A percentile compares a stretch with the other conserved stretches of the same genome.
Evolutionary conservation across 2,329 filamentous ascomycete species (phyloP).

Genomic region (Fusarium sp.): DNA sequence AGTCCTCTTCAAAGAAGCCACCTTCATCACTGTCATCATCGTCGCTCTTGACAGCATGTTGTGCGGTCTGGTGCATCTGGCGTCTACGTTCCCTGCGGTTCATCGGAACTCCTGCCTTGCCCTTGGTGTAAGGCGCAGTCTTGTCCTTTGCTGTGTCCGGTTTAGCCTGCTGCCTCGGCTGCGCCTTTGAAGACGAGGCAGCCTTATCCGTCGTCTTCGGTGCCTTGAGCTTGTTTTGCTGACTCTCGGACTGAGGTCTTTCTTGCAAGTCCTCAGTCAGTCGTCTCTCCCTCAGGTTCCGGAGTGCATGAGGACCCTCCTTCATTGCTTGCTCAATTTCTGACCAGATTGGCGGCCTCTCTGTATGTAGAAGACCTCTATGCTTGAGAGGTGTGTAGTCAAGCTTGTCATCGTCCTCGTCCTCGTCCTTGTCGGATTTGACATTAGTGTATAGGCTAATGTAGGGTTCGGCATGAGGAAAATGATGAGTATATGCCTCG

Average conservation of each 20-base stretch:
- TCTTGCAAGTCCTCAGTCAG: conserved; percentile 30
- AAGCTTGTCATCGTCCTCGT: conserved; percentile 47
- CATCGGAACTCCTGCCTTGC: conserved; percentile 41
- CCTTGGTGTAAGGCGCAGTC: conserved; percentile 22
- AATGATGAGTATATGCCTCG: conserved; percentile 77
- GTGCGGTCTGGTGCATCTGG: conserved; percentile 48
- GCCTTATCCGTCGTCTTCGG: conserved; percentile 33
- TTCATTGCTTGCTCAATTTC: conserved; percentile 71
- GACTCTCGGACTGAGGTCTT: conserved; percentile 20
- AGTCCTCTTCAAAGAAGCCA: conserved; percentile 64
- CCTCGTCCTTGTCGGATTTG: conserved; percentile 48
- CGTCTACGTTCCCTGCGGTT: conserved; percentile 51
- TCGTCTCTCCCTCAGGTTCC: conserved; percentile 64
- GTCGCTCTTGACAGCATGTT: conserved; percentile 49
- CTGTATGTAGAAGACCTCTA: conserved; percentile 55
- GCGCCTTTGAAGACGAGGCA: conserved; percentile 21
- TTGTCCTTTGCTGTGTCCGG: conserved; percentile 35
- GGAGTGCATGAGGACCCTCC: conserved; percentile 61
- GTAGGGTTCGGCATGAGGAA: conserved; percentile 76
- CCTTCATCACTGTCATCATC: conserved; percentile 62
- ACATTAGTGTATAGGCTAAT: conserved; percentile 65
- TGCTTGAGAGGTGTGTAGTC: conserved; percentile 50
- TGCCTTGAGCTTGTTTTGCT: conserved; percentile 30
- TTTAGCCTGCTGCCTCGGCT: conserved; percentile 37
- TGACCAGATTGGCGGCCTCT: conserved; percentile 71